Evolutionary conservation across 805 yeast genomes (phyloP), one percentile per base, ranked within the genome.

Genomic region (Myxozyma mucilagina): DNA sequence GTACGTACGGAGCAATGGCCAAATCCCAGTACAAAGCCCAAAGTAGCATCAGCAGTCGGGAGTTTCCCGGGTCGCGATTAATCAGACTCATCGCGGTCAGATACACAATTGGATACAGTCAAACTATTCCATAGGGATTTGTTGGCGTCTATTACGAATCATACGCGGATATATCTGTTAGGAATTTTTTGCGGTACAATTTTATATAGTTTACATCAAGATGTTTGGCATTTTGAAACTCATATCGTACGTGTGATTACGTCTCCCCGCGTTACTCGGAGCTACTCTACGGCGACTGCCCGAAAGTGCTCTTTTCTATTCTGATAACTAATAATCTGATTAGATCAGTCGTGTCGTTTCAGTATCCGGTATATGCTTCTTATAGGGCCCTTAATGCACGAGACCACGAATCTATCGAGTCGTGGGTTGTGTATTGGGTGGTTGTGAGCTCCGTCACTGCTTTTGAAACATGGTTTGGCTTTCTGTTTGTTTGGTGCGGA

Each of bases 391-490:
- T 84, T 57, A 79, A 81, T 56, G 67, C 74, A 50, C 76, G 78
- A 66, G 79, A 78, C 59, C 59, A 68, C 43, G 59, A 73, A 1
- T 69, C 71, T n/a, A 64, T 77, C 7, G 73, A 74, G 48, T 77
- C 81, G 10, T 81, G 86, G 82, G 73, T 81, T 39, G 74, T 79
- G 59, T 85, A 87, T 73, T 90, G 96, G 96, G 77, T 87, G 11
- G 84, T 87, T 0, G 73, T 80, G 56, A 80, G 86, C 4, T 64
- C 76, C 7, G 71, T 79, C 47, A 67, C 76, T 8, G 72, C 75
- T 1, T 66, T 74, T 11, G 82, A 80, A 59, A 76, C 80, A 47
- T 70, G 75, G 36, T 65, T 82, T 18, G 73, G 80, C 9, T 75
- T 82, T 20, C 54, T 88, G n/a, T 69, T 79, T 44, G 69, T 74